phyloP scores from a whole-genome alignment of 2,329 filamentous ascomycete genomes.

The Proliferodiscus dingleyae region DNA sequence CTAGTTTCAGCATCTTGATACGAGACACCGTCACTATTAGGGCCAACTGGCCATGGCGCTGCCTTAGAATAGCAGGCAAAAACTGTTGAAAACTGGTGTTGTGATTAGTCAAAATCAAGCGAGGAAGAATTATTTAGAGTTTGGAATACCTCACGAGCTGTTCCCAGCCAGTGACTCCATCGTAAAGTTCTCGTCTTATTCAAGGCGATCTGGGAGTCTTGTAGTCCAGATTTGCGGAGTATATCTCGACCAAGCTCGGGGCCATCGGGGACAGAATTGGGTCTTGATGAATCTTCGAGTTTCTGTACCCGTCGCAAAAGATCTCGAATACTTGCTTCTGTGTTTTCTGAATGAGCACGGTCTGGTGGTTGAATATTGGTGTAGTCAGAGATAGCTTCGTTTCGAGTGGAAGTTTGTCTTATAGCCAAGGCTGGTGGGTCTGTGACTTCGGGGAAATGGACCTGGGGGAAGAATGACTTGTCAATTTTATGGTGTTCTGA shows the following conservation, averaged over 20 bases:
- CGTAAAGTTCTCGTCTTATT: conserved; percentile 35
- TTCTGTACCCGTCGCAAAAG: not conserved
- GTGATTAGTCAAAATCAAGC: not conserved
- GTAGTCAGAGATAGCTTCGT: not conserved
- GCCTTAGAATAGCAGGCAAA: not conserved
- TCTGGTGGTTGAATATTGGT: not conserved
- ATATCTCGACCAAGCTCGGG: not conserved
- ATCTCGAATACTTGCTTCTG: not conserved
- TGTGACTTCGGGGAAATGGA: not conserved
- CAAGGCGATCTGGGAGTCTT: conserved; percentile 29
- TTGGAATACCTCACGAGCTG: conserved; percentile 29
- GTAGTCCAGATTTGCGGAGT: not conserved
- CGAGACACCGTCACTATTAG: not conserved
- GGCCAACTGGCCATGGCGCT: too few species aligned
- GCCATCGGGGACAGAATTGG: not conserved
- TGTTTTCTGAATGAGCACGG: not conserved
- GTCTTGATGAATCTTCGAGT: not conserved
- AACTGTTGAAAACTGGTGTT: not conserved
- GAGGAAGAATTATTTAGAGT: not conserved
- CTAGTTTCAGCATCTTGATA: conserved; percentile 19
- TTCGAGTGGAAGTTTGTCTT: not conserved
- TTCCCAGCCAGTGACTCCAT: conserved; percentile 32
- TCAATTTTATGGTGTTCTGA: too few species aligned
- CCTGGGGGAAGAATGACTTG: not conserved
- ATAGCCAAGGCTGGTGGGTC: not conserved